Evolutionary conservation across 1,139 yeast species (phyloP), one percentile per base, ranked within the genome.

Genomic region (Kodamaea alishanica): DNA sequence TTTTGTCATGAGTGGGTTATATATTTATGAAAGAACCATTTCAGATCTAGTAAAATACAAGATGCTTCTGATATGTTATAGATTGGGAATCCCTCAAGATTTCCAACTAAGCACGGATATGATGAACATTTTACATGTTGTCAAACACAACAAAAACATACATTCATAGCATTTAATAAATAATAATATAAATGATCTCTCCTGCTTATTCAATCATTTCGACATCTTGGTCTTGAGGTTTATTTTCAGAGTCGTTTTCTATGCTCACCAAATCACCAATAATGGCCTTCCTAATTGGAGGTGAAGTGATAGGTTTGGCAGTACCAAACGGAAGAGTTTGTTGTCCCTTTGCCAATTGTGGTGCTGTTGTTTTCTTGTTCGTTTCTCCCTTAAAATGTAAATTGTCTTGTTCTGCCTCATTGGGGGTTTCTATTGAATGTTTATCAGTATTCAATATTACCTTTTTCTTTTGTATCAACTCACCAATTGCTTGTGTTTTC

Each of bases 401-500:
- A 15, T 15, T 15, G 20, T 15, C 20, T 15, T 15, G 20, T 15
- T 15, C 20, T 15, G 20, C 20, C 20, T 15, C 20, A 15, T 15
- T 15, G 34, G 34, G 25, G 23, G 34, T 10, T 31, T 26, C 25
- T 31, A 28, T 4, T 23, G 33, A 6, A 28, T 28, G 20, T 8
- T 38, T 28, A 3, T 39, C 40, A 4, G 37, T 30, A 22, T 43
- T 33, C 26, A 39, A 33, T 11, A 36, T 38, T 25, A 36, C 44
- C 40, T 35, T 41, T 36, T 37, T 43, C 28, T 34, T 35, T 31
- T 27, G 37, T 6, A 79, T 70, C 6, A 84, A 65, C 15, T 74
- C 73, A 12, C 75, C 74, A 32, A 84, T 58, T 5, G 78, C 73
- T 20, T 69, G 71, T 0, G 84, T 74, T 51, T 77, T 77, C 6